These are phyloP conservation scores for Hemileccinum impolitum DNA, from an alignment of 768 basidiomycete species.

Conservation along the genomic window DNA sequence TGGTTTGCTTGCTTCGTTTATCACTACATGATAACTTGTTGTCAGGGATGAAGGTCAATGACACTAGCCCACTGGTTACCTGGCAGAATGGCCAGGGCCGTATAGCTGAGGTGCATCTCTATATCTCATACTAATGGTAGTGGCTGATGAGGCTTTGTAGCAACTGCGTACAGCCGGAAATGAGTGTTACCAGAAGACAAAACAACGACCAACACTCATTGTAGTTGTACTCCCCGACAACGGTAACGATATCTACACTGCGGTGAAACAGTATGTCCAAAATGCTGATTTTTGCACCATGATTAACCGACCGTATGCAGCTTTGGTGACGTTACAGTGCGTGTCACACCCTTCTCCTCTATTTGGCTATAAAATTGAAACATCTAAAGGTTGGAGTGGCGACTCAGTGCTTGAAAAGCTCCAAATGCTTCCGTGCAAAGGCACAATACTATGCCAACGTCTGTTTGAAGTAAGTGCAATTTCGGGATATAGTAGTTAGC, in stretches of 20 bases:
- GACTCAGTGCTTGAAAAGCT: slow-evolving; percentile 72
- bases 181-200: slow-evolving; percentile 40
- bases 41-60: slow-evolving; percentile 56
- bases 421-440: slow-evolving; percentile 64
- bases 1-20: background rate
- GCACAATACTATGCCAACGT: slow-evolving; percentile 81
- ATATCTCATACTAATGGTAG: background rate
- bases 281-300: background rate
- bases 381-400: slow-evolving; percentile 60
- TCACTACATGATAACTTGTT: background rate
- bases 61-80: slow-evolving; percentile 41
- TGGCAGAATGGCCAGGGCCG: slow-evolving; percentile 59
- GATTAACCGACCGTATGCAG: slow-evolving; percentile 34
- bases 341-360: slow-evolving; percentile 4
- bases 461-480: slow-evolving; percentile 59
- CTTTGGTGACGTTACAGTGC: slow-evolving; percentile 66
- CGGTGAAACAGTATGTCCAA: slow-evolving; percentile 68
- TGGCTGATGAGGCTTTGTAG: slow-evolving; percentile 19
- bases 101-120: slow-evolving; percentile 41
- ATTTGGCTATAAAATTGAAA: background rate
- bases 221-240: slow-evolving; percentile 71
- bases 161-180: slow-evolving; percentile 52
- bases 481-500: background rate
- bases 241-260: slow-evolving; percentile 72
- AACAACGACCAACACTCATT: slow-evolving; percentile 51